phyloP scores from a whole-genome alignment of 495 filamentous ascomycete genomes.

The Acidomyces sp. region DNA sequence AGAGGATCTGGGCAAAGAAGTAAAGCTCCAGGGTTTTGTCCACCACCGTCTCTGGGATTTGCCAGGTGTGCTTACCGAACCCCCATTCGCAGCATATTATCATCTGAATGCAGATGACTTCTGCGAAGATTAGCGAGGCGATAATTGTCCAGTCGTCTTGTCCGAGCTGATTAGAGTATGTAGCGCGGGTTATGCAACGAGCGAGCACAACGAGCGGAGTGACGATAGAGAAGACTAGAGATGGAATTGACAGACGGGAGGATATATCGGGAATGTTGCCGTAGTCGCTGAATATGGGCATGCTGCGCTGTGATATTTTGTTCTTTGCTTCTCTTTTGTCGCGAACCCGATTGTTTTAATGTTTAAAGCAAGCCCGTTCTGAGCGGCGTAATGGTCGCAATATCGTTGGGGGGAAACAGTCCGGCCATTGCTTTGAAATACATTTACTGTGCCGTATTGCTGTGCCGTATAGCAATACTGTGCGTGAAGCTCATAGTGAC shows the following conservation, averaged over 20 bases:
- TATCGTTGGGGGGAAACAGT: too few species aligned
- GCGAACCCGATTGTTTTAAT: too few species aligned
- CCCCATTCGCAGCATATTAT: constrained; percentile 2
- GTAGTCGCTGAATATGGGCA: constrained; percentile 4
- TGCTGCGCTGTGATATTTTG: neutral
- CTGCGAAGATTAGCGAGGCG: neutral
- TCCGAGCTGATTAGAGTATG: neutral
- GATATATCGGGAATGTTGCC: constrained; percentile 1
- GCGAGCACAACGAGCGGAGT: constrained; percentile 3
- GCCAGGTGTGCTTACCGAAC: constrained; percentile 4
- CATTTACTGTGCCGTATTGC: too few species aligned
- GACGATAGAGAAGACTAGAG: neutral
- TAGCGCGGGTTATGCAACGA: constrained; percentile 1
- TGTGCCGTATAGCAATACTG: too few species aligned
- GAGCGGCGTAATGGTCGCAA: too few species aligned
- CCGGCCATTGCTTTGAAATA: too few species aligned
- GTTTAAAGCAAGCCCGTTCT: too few species aligned
- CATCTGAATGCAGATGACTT: constrained; percentile 1
- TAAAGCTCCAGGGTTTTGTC: constrained; percentile 2
- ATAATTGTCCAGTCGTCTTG: neutral
- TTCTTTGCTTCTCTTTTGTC: neutral
- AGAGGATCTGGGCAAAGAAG: constrained; percentile 4
- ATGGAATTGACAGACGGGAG: constrained; percentile 1
- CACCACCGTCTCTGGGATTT: neutral
- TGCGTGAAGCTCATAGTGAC: too few species aligned